A percentile compares a stretch with the other conserved stretches of the same genome.
phyloP scores from a whole-genome alignment of 225 moss, liverwort and hornwort species.

The Rhytidiadelphus loreus region DNA sequence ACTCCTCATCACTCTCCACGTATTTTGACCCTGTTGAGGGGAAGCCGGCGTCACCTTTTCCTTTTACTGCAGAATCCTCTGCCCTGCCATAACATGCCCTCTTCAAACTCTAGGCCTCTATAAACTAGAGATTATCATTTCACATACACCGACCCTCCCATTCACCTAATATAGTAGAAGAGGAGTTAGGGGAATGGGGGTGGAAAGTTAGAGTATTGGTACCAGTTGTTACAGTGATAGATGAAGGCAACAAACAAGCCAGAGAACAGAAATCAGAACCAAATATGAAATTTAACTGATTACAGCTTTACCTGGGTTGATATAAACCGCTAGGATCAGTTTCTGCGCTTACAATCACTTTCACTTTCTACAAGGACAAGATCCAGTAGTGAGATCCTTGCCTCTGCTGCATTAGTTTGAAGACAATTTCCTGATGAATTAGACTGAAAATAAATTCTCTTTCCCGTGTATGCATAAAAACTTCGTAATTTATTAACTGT shows the following conservation, averaged over 20 bases:
- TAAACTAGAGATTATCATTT: not conserved
- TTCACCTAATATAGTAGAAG: not conserved
- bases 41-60: conserved; percentile 4
- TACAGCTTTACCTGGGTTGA: conserved; percentile 57
- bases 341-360: conserved; percentile 73
- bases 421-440: not conserved
- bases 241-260: not conserved
- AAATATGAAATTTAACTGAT: not conserved
- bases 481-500: not conserved
- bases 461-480: not conserved
- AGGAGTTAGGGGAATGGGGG: not conserved
- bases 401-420: not conserved
- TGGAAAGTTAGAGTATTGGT: not conserved
- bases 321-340: conserved; percentile 55
- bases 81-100: conserved; percentile 28
- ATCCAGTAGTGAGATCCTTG: not conserved
- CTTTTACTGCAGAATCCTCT: conserved; percentile 28
- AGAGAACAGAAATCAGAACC: not conserved
- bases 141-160: not conserved
- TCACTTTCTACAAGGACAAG: conserved; percentile 49
- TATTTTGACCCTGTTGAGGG: conserved; percentile 31
- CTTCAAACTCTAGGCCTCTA: conserved; percentile 3
- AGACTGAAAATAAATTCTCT: not conserved
- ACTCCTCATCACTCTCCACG: conserved; percentile 71
- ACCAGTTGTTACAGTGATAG: not conserved